Evolutionary conservation across 208 protist genomes (phyloP), one percentile per base, ranked within the genome.

Genomic region (Tetramitus jugosus): DNA sequence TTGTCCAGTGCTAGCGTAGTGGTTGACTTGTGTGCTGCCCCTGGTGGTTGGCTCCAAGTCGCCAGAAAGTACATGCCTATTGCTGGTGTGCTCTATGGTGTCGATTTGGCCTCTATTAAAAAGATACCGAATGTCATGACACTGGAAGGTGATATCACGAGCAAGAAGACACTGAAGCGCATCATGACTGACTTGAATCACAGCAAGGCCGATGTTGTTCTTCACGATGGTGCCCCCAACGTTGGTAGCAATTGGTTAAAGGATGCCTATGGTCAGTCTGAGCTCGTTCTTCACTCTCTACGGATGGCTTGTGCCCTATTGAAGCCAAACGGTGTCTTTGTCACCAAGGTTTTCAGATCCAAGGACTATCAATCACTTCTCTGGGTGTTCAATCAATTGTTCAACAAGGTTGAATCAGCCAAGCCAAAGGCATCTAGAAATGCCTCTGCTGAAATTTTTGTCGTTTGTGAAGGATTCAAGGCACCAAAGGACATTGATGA

Each of bases 261-360:
- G 72, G 98, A 99, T 90, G 90, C 98, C n/a, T 99, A 94, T 86
- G 89, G 89, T 69, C 96, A 99, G 85, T 91, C 90, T 76, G 91
- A 97, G 17, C 89, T 99, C 6, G 91, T 94, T 56, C 87, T 99
- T 17, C 80, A 91, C 39, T 89, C 97, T 31, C 84, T 95, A 3
- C 97, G 96, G 85, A 93, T 99, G 83, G 95, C 97, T 17, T 93
- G 89, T 56, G 85, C 96, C 75, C 94, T 98, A 82, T 85, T 99
- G 60, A 83, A 83, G 37, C 79, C 86, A 23, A 88, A 87, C 40
- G 94, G 94, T 53, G 93, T 86, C 86, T 99, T 99, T 84, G 91
- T 99, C 0, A 99, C 97, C n/a, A 99, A 99, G 89, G 95, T 99
- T 13, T 99, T 99, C 89, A 89, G 98, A 52, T 98, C 95, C 14